These are phyloP conservation scores for Eucalyptus virginea DNA, from an alignment of 345 rosid species.

Conservation along the genomic window DNA sequence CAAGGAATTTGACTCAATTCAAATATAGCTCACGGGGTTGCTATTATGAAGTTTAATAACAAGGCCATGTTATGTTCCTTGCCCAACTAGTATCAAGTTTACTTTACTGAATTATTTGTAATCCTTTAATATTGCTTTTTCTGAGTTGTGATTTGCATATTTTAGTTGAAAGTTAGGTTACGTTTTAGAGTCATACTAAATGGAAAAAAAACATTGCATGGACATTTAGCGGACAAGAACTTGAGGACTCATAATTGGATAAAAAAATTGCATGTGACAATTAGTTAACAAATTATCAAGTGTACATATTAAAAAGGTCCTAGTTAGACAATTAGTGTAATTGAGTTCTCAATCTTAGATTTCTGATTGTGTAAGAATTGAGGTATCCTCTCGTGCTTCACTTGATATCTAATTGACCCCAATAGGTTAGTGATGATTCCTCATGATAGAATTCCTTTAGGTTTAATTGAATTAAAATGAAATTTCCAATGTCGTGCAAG, in stretches of 20 bases:
- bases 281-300: too few species aligned
- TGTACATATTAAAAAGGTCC: too few species aligned
- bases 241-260: neutral
- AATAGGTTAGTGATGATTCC: too few species aligned
- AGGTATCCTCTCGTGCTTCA: fast-evolving
- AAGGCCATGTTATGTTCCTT: neutral
- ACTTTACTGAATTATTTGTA: too few species aligned
- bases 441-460: too few species aligned
- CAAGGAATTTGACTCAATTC: neutral
- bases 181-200: neutral
- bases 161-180: neutral
- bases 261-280: neutral
- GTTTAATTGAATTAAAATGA: too few species aligned
- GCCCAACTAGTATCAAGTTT: too few species aligned
- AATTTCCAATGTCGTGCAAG: fast-evolving
- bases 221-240: too few species aligned
- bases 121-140: too few species aligned
- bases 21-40: neutral
- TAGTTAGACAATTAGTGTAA: neutral
- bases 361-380: too few species aligned
- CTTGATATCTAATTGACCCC: fast-evolving
- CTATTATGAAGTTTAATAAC: neutral
- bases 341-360: too few species aligned
- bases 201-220: neutral
- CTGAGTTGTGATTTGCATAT: neutral